A percentile compares a stretch with the other conserved stretches of the same genome.
Evolutionary conservation across 805 yeast species (phyloP).

Genomic region (Teunomyces atbi): DNA sequence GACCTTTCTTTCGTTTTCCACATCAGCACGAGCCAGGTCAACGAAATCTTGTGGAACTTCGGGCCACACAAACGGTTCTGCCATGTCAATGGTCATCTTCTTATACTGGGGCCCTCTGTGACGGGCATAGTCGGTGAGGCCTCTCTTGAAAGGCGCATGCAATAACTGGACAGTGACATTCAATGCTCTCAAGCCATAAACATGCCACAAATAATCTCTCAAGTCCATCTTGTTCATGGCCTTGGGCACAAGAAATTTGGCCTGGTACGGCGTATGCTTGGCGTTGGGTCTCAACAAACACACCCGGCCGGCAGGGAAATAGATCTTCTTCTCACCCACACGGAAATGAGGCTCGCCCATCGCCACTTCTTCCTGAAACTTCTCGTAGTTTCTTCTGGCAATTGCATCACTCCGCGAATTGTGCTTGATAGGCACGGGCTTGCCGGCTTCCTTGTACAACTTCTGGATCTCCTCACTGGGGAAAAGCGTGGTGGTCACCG

Average conservation of each 20-base stretch:
- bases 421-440: constrained; percentile 43
- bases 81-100: constrained; percentile 96
- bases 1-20: constrained; percentile 49
- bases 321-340: constrained; percentile 73
- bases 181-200: constrained; percentile 87
- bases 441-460: constrained; percentile 35
- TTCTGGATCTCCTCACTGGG: constrained; percentile 36
- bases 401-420: constrained; percentile 32
- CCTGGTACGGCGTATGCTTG: constrained; percentile 96
- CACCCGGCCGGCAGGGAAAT: constrained; percentile 83
- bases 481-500: constrained; percentile 40
- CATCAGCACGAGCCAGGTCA: constrained; percentile 35
- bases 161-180: constrained; percentile 83
- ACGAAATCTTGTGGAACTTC: constrained; percentile 42
- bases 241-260: constrained; percentile 91
- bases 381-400: constrained; percentile 37
- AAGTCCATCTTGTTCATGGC: constrained; percentile 91
- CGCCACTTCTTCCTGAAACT: constrained; percentile 51
- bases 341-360: constrained; percentile 75
- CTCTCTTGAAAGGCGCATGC: constrained; percentile 65
- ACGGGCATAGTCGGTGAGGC: constrained; percentile 58
- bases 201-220: constrained; percentile 87
- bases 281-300: constrained; percentile 86
- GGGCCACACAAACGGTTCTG: constrained; percentile 96
- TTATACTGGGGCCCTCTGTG: constrained; percentile 78